Percentiles rank a stretch among this genome's conserved stretches.
These are phyloP conservation scores for Aspergillus indologenus DNA, from an alignment of 495 filamentous ascomycete species.

Conservation along the genomic window DNA sequence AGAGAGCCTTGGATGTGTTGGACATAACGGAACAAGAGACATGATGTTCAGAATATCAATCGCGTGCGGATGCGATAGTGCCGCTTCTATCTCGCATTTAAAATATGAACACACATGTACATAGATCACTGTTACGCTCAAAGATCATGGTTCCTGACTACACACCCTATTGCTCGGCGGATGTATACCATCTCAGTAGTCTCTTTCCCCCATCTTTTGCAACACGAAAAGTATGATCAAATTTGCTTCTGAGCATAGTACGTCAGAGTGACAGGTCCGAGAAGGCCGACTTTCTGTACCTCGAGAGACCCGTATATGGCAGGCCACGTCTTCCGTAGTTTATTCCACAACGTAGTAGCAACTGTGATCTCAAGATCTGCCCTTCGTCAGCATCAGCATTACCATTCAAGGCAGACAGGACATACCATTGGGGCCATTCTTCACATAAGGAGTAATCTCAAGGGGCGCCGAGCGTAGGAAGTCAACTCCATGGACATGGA, in stretches of 20 bases:
- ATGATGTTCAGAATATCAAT: too few relatives aligned
- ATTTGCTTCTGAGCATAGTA: conserved; percentile 12
- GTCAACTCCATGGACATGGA: not conserved
- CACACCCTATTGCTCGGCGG: too few relatives aligned
- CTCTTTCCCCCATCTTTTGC: too few relatives aligned
- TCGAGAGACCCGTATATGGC: conserved; percentile 8
- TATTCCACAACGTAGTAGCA: conserved; percentile 13
- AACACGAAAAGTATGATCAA: too few relatives aligned
- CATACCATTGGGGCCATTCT: conserved; percentile 1
- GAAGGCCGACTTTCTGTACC: conserved; percentile 7
- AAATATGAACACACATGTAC: too few relatives aligned
- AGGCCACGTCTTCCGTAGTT: conserved; percentile 13
- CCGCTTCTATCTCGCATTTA: too few relatives aligned
- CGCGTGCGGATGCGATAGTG: too few relatives aligned
- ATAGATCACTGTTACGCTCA: too few relatives aligned
- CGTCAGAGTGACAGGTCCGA: conserved; percentile 10
- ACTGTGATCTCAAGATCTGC: conserved; percentile 12
- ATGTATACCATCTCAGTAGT: too few relatives aligned
- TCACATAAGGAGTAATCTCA: not conserved
- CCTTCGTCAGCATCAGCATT: not conserved
- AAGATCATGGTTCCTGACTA: too few relatives aligned
- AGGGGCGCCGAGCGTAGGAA: not conserved
- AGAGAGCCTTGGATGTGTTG: too few relatives aligned
- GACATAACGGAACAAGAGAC: too few relatives aligned
- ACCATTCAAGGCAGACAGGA: not conserved